These are phyloP conservation scores for Colletotrichum godetiae DNA, from an alignment of 2,329 filamentous ascomycete species.

Conservation along the genomic window DNA sequence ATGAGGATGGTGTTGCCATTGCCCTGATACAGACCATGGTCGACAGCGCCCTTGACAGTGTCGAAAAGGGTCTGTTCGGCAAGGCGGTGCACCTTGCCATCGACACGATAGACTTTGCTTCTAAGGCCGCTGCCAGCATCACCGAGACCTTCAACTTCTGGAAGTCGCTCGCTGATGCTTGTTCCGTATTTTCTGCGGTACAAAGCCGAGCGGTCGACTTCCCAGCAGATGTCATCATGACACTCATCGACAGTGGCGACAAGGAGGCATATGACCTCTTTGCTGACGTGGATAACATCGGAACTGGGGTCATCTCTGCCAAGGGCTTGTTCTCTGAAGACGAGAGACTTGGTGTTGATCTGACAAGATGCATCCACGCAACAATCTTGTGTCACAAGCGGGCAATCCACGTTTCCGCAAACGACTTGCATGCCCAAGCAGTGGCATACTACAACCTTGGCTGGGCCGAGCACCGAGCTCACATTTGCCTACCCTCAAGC, in stretches of 20 bases:
- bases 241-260: conserved; percentile 67
- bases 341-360: conserved; percentile 58
- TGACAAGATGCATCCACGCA: conserved; percentile 73
- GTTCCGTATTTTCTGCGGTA: conserved; percentile 83
- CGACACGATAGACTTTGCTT: conserved; percentile 76
- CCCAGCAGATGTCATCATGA: conserved; percentile 66
- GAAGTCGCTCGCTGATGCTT: conserved; percentile 92
- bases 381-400: conserved; percentile 89
- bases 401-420: conserved; percentile 77
- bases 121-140: conserved; percentile 68
- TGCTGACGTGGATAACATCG: conserved; percentile 75
- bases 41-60: conserved; percentile 80
- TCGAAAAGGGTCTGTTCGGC: conserved; percentile 89
- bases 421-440: conserved; percentile 87
- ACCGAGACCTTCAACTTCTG: conserved; percentile 90
- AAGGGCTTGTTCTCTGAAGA: conserved; percentile 58
- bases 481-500: conserved; percentile 69
- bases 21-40: conserved; percentile 89
- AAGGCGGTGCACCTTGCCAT: conserved; percentile 79
- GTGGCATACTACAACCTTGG: conserved; percentile 98
- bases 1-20: conserved; percentile 88
- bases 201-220: conserved; percentile 75
- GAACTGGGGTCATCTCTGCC: conserved; percentile 56
- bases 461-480: conserved; percentile 89
- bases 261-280: conserved; percentile 71